phyloP scores from a whole-genome alignment of 108 stramenopile genomes.

The Hondaea fermentalgiana region DNA sequence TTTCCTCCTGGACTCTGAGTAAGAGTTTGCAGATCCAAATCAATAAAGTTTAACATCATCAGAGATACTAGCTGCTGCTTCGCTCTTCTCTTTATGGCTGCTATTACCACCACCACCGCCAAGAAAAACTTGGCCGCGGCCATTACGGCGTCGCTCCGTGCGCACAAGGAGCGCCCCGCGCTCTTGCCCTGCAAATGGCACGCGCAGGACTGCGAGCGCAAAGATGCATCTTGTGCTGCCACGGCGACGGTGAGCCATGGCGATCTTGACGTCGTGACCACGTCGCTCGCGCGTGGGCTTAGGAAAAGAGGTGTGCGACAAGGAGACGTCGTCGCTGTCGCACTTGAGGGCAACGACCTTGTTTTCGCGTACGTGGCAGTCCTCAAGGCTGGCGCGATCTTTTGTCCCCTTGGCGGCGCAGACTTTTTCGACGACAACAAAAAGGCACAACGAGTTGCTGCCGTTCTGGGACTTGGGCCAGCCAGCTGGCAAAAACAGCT shows the following conservation, averaged over 20 bases:
- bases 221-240: neutral
- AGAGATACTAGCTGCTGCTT: too few relatives aligned
- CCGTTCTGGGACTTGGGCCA: neutral
- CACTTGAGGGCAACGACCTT: neutral
- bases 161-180: too few relatives aligned
- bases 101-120: too few relatives aligned
- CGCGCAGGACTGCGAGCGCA: neutral
- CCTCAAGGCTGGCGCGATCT: neutral
- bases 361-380: neutral
- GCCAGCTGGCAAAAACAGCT: too few relatives aligned
- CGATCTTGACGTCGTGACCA: neutral
- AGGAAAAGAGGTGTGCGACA: neutral
- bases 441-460: neutral
- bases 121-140: too few relatives aligned
- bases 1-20: constrained; percentile 61
- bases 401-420: neutral
- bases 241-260: neutral
- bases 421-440: neutral
- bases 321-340: neutral
- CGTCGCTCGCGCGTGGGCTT: neutral
- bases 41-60: too few relatives aligned
- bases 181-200: too few relatives aligned
- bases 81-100: too few relatives aligned
- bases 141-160: too few relatives aligned
- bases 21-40: too few relatives aligned